Evolutionary conservation across 1,284 basidiomycete genomes (phyloP).

Genomic region (Grifola frondosa): DNA sequence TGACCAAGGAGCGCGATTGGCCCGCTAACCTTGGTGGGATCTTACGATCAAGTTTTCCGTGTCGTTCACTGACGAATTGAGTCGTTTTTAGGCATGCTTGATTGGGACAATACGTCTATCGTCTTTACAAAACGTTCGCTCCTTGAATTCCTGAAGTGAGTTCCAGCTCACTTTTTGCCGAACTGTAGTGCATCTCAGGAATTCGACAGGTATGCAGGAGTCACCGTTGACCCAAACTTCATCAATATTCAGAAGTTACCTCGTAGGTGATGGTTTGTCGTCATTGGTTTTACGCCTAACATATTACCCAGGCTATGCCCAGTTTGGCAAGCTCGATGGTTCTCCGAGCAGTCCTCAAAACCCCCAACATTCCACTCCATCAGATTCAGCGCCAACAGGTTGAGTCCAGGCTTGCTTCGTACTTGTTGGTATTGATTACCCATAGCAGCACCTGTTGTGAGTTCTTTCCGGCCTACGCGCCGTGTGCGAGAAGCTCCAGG

Average conservation of each 20-base stretch:
- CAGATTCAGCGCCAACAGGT: constrained; percentile 10
- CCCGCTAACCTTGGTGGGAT: constrained; percentile 56
- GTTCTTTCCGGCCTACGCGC: constrained; percentile 47
- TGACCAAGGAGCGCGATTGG: constrained; percentile 70
- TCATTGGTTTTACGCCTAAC: neutral
- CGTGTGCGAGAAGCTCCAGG: constrained; percentile 53
- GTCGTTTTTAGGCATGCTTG: constrained; percentile 57
- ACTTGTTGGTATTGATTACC: neutral
- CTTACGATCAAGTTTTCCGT: neutral
- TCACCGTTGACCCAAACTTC: constrained; percentile 72
- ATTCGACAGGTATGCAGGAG: constrained; percentile 54
- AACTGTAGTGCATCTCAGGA: constrained; percentile 8
- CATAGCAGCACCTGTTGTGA: constrained; percentile 10
- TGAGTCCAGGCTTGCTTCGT: constrained; percentile 1
- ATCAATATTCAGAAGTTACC: constrained; percentile 69
- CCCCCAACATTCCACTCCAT: constrained; percentile 8
- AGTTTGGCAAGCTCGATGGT: constrained; percentile 48
- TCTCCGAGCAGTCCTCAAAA: too few relatives aligned
- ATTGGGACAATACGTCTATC: constrained; percentile 71
- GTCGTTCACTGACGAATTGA: neutral
- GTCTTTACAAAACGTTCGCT: constrained; percentile 73
- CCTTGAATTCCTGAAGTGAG: constrained; percentile 72
- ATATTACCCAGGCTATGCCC: constrained; percentile 56
- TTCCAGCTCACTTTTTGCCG: constrained; percentile 10
- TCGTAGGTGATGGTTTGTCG: constrained; percentile 39